Conservation (phyloP, 306 rosid species). For the Canavalia ensiformis region DNA sequence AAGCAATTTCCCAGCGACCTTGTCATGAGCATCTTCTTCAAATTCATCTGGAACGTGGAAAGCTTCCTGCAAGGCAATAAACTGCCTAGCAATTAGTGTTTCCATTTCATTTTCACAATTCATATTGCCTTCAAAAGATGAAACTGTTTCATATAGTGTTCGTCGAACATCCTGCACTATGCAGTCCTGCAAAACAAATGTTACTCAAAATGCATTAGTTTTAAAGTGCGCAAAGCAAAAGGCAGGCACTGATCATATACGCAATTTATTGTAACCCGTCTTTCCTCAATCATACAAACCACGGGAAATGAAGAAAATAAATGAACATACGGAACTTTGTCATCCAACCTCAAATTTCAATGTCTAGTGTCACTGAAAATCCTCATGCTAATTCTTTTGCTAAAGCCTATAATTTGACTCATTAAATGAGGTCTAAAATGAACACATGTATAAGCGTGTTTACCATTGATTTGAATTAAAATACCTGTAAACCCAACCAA, state of each 20-base stretch:
- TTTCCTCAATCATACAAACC: neutral
- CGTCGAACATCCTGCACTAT: conserved; percentile 68
- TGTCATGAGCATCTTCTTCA: conserved; percentile 53
- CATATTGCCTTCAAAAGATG: conserved; percentile 61
- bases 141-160: conserved; percentile 64
- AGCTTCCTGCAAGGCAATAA: conserved; percentile 58
- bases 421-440: too few relatives aligned
- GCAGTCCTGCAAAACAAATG: conserved; percentile 61
- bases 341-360: conserved; percentile 11
- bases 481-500: too few relatives aligned
- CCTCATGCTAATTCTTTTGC: conserved; percentile 9
- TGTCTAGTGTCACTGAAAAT: neutral
- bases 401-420: too few relatives aligned
- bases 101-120: conserved; percentile 57
- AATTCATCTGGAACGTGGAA: conserved; percentile 61
- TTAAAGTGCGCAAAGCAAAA: neutral
- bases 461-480: too few relatives aligned
- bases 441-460: too few relatives aligned
- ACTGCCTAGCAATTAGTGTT: conserved; percentile 61
- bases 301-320: conserved; percentile 25
- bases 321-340: neutral
- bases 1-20: conserved; percentile 70
- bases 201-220: conserved; percentile 1
- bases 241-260: neutral
- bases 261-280: neutral